Base-by-base conservation (phyloP, 768 basidiomycete genomes). In the Leccinum obscurum region DNA sequence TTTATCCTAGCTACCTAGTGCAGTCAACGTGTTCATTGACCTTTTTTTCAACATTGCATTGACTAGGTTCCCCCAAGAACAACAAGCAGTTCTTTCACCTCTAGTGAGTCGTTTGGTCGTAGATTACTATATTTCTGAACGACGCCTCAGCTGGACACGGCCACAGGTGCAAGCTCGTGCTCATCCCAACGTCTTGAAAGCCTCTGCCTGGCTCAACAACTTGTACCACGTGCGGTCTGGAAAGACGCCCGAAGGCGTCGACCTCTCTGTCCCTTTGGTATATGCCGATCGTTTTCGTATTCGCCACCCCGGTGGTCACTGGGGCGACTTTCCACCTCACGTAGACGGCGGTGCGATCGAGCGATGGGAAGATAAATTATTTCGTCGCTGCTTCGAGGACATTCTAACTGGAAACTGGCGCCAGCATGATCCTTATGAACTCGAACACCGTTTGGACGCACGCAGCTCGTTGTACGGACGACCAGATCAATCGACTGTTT, bases 201-300 rank as follows among this genome's bases (percentile, higher is more conserved):
- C 80, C 0, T 78, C 79, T 26, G 75, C 75, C 1, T 90, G 83
- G 83, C 76, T 88, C 44, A 90, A 89, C 74, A 81, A 82, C 35
- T 71, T 89, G 20, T 89, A 88, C 69, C 82, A 80, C 58, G 64
- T 72, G 44, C 77, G 78, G 50, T 70, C 75, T 1, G 76, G 71
- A 11, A 68, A 67, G 26, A 69, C 66, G 20, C 68, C 74, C 24
- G 80, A 84, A 20, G 82, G 82, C 11, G 84, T 90, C 15, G 85
- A 89, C 64, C 76, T 89, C 34, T 76, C 79, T 7, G 78, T 82
- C 6, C 86, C 89, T 17, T 73, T 92, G 60, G 81, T 77, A 13
- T 92, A 93, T 62, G 88, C 87, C 0, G 89, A 92, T 70, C 78
- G 88, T 35, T 86, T 90, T 71, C 83, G 88, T 32, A 90, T 92